These are phyloP conservation scores for Ceratocystis cubensis DNA, from an alignment of 2,329 filamentous ascomycete genomes.

Conservation along the genomic window DNA sequence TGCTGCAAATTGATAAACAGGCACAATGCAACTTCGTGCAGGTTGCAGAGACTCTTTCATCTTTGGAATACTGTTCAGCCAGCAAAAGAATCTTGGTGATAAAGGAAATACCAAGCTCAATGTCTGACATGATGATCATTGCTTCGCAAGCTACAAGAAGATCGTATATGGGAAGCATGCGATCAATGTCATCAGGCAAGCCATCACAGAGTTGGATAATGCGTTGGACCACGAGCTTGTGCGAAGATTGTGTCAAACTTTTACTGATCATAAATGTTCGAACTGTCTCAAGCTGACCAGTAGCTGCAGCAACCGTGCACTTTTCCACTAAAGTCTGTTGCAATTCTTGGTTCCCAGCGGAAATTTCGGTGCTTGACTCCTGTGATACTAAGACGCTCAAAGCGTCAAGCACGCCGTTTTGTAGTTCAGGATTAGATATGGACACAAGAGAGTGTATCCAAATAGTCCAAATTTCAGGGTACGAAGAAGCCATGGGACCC, in stretches of 20 bases:
- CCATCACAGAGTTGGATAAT: neutral
- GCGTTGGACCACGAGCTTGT: neutral
- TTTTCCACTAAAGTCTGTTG: constrained; percentile 37
- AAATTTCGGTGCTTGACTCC: constrained; percentile 30
- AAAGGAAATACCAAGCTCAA: neutral
- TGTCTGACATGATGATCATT: neutral
- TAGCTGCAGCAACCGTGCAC: constrained; percentile 31
- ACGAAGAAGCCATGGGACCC: constrained; percentile 26
- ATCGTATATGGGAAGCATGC: neutral
- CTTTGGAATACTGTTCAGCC: neutral
- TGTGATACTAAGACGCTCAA: constrained; percentile 38
- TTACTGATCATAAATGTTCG: constrained; percentile 25
- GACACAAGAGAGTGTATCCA: constrained; percentile 35
- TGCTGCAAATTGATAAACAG: neutral
- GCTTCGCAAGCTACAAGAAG: neutral
- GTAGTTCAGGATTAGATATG: constrained; percentile 18
- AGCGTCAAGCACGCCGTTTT: constrained; percentile 26
- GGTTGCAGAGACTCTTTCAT: neutral
- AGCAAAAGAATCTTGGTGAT: constrained; percentile 4
- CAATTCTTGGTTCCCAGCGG: constrained; percentile 31
- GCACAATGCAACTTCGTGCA: neutral
- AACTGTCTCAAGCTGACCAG: constrained; percentile 23
- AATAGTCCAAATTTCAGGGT: constrained; percentile 34
- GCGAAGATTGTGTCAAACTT: neutral
- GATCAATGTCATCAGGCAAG: neutral